phyloP scores from a whole-genome alignment of 768 basidiomycete genomes.

The Russula griseocarnosa region DNA sequence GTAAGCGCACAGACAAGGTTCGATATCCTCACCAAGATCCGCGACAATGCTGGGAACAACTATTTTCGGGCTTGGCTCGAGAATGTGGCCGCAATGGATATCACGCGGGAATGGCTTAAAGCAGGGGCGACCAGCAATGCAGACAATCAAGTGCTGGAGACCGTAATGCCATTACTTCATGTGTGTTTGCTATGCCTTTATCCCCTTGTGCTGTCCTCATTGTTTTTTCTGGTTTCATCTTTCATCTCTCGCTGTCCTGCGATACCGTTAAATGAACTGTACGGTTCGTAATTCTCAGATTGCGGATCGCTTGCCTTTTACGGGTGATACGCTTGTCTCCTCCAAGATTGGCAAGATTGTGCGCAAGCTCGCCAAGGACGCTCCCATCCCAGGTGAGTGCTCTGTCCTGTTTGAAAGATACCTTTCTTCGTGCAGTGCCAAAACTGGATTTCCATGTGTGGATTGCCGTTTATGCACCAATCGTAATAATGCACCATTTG shows the following conservation, averaged over 20 bases:
- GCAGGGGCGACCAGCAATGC: slow-evolving; percentile 55
- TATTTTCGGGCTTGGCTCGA: slow-evolving; percentile 87
- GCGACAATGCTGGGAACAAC: slow-evolving; percentile 80
- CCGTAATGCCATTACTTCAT: slow-evolving; percentile 82
- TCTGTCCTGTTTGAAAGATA: slow-evolving; percentile 6
- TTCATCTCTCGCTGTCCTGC: slow-evolving; percentile 18
- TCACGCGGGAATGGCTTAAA: slow-evolving; percentile 80
- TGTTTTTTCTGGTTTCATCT: slow-evolving; percentile 27
- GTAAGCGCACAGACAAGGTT: slow-evolving; percentile 62
- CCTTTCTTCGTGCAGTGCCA: slow-evolving; percentile 3
- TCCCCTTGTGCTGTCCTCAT: slow-evolving; percentile 19
- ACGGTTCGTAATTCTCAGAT: slow-evolving; percentile 45
- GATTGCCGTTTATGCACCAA: slow-evolving; percentile 12
- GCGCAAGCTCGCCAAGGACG: slow-evolving; percentile 70
- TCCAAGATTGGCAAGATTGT: slow-evolving; percentile 80
- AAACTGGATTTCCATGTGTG: slow-evolving; percentile 2
- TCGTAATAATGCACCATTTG: not conserved
- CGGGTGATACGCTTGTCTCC: slow-evolving; percentile 58
- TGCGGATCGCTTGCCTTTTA: slow-evolving; percentile 78
- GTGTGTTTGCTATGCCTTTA: slow-evolving; percentile 47
- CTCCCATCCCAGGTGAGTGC: slow-evolving; percentile 77
- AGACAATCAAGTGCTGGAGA: slow-evolving; percentile 58
- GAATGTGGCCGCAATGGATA: slow-evolving; percentile 67
- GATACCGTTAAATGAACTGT: slow-evolving; percentile 8
- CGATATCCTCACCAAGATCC: slow-evolving; percentile 75